Evolutionary conservation across 2,329 filamentous ascomycete species (phyloP).

Genomic region (Fusarium circinatum): DNA sequence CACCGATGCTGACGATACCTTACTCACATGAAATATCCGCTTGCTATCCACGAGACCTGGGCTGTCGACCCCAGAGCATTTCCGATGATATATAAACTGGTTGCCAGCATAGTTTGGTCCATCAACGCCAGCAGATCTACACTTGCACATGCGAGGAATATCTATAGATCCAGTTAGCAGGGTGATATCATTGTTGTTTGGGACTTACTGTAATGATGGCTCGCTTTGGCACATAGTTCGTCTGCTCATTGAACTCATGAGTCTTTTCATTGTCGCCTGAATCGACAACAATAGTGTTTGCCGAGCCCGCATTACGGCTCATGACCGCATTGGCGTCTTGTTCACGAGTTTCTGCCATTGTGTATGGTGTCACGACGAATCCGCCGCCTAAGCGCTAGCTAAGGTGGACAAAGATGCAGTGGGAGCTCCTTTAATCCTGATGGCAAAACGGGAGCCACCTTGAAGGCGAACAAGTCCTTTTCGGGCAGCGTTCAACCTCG

Average conservation of each 20-base stretch:
- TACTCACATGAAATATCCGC: constrained; percentile 66
- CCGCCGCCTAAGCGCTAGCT: neutral
- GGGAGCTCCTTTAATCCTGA: neutral
- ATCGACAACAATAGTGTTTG: constrained; percentile 4
- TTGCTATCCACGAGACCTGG: constrained; percentile 65
- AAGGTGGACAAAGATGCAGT: neutral
- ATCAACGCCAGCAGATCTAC: constrained; percentile 66
- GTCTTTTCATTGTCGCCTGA: constrained; percentile 32
- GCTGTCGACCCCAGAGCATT: constrained; percentile 59
- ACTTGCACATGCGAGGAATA: constrained; percentile 66
- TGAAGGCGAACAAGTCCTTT: neutral
- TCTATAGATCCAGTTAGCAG: constrained; percentile 48
- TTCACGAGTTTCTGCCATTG: neutral
- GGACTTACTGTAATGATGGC: constrained; percentile 61
- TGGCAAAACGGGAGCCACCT: neutral
- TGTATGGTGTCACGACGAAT: neutral
- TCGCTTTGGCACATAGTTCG: constrained; percentile 62
- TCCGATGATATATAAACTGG: constrained; percentile 65
- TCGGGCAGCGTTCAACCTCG: neutral
- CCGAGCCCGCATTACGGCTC: constrained; percentile 7
- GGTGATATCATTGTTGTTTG: rapidly evolving
- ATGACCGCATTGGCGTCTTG: neutral
- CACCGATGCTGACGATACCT: neutral
- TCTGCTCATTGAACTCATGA: constrained; percentile 63
- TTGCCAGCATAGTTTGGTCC: constrained; percentile 67